Evolutionary conservation across 2,329 filamentous ascomycete species (phyloP).

Genomic region (Metarhizium sp.): DNA sequence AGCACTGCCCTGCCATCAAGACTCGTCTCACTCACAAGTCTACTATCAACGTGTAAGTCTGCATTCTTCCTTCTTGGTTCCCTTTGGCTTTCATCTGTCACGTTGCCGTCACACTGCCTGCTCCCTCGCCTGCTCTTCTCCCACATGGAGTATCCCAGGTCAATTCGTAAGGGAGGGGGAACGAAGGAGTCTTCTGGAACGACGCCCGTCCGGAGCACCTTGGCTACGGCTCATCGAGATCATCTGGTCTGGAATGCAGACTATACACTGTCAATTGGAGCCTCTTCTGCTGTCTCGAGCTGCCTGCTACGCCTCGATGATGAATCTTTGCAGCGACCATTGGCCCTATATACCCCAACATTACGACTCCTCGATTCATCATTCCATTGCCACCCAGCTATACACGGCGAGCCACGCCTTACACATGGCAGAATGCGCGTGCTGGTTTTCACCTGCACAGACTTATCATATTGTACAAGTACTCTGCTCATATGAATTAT

Average conservation of each 20-base stretch:
- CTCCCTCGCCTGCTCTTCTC: not conserved
- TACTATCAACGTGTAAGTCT: conserved; percentile 2
- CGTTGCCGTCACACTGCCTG: not conserved
- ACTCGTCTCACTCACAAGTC: not conserved
- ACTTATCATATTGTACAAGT: not conserved
- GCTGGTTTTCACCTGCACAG: too few relatives aligned
- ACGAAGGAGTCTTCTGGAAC: not conserved
- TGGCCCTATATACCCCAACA: too few relatives aligned
- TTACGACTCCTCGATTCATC: too few relatives aligned
- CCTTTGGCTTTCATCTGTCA: not conserved
- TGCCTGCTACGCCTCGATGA: too few relatives aligned
- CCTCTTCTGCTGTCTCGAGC: too few relatives aligned
- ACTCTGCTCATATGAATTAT: not conserved
- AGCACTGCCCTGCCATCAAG: conserved; percentile 1
- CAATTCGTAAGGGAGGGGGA: not conserved
- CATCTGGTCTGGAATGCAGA: too few relatives aligned
- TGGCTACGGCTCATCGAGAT: too few relatives aligned
- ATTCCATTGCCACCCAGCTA: too few relatives aligned
- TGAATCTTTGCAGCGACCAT: too few relatives aligned
- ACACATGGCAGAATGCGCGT: too few relatives aligned
- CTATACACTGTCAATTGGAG: too few relatives aligned
- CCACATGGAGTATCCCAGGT: not conserved
- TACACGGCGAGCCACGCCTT: too few relatives aligned
- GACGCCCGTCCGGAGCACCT: not conserved
- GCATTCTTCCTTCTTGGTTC: not conserved